Evolutionary conservation across 805 yeast species (phyloP).

Genomic region (Kluyveromyces siamensis): DNA sequence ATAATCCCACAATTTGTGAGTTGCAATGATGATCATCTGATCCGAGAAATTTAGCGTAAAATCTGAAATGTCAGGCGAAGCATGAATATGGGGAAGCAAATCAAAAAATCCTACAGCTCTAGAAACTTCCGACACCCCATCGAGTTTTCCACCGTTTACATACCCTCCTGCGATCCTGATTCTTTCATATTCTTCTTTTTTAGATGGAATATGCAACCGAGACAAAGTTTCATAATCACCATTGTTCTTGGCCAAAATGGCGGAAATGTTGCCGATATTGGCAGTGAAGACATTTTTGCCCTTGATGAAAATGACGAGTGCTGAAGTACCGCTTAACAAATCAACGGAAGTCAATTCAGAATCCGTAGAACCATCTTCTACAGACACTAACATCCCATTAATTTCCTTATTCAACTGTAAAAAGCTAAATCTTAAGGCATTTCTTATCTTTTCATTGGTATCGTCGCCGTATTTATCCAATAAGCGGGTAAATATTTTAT

Average conservation of each 20-base stretch:
- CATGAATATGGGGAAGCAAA: slow-evolving; percentile 76
- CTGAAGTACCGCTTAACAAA: slow-evolving; percentile 72
- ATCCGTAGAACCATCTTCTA: slow-evolving; percentile 39
- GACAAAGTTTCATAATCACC: slow-evolving; percentile 75
- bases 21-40: slow-evolving; percentile 78
- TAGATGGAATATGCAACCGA: slow-evolving; percentile 76
- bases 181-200: slow-evolving; percentile 67
- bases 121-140: slow-evolving; percentile 74
- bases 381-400: slow-evolving; percentile 41
- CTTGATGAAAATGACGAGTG: slow-evolving; percentile 69
- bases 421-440: slow-evolving; percentile 78
- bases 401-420: slow-evolving; percentile 73
- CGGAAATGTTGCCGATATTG: slow-evolving; percentile 85
- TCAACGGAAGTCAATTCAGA: slow-evolving; percentile 60
- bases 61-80: slow-evolving; percentile 73
- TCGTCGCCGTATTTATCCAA: slow-evolving; percentile 31
- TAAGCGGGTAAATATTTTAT: slow-evolving; percentile 50
- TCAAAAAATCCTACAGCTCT: slow-evolving; percentile 89
- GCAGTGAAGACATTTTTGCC: slow-evolving; percentile 69
- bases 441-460: slow-evolving; percentile 45
- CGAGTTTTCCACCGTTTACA: slow-evolving; percentile 78
- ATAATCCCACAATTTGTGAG: slow-evolving; percentile 77
- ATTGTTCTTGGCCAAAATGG: slow-evolving; percentile 65
- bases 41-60: slow-evolving; percentile 57
- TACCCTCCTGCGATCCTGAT: slow-evolving; percentile 88